phyloP scores from a whole-genome alignment of 441 rosid species.

The Pelargonium cotyledonis region DNA sequence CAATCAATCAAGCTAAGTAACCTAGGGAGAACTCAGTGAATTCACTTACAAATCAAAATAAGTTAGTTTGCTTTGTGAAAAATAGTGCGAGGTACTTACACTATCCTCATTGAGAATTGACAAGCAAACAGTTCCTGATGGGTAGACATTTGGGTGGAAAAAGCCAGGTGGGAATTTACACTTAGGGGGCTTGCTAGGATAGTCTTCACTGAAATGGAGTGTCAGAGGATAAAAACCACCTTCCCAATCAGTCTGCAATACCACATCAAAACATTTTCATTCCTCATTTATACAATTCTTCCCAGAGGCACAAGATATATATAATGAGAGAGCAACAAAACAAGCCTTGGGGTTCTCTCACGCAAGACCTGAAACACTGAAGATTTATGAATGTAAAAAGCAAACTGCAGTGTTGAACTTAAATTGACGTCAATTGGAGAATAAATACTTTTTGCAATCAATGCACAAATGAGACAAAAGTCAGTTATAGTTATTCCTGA shows the following conservation, averaged over 20 bases:
- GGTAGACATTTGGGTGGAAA: conserved; percentile 97
- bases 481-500: too few species aligned
- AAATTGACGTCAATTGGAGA: too few species aligned
- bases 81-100: conserved; percentile 33
- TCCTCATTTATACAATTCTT: too few species aligned
- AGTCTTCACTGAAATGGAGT: conserved; percentile 82
- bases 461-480: too few species aligned
- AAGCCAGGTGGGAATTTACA: conserved; percentile 90
- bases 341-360: too few species aligned
- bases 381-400: too few species aligned
- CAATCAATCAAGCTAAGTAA: too few species aligned
- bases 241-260: conserved; percentile 90
- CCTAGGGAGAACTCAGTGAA: neutral
- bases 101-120: conserved; percentile 93
- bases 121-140: conserved; percentile 93
- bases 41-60: neutral
- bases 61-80: neutral
- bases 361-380: too few species aligned
- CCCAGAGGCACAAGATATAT: too few species aligned
- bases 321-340: too few species aligned
- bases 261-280: neutral
- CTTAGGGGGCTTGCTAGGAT: conserved; percentile 96
- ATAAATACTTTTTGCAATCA: too few species aligned
- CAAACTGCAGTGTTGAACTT: too few species aligned
- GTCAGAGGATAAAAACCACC: conserved; percentile 88